Conservation (phyloP, 768 basidiomycete species). For the Russula vinacea region DNA sequence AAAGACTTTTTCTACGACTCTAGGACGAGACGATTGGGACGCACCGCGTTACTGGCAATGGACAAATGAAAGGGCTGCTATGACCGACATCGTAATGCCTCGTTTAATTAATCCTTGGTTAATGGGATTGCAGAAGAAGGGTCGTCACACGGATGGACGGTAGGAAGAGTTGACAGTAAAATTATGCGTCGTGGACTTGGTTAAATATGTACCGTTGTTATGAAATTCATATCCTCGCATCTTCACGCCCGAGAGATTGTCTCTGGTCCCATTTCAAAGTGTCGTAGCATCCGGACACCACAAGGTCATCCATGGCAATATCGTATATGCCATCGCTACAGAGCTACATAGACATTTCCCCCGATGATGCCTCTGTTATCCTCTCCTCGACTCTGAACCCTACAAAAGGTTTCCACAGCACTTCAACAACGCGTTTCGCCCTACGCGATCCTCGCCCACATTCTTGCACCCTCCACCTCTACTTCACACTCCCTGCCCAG, state of each 20-base stretch:
- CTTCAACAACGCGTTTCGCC: slow-evolving; percentile 10
- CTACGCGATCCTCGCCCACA: not conserved
- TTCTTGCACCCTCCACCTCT: slow-evolving; percentile 13
- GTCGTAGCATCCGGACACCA: too few relatives aligned
- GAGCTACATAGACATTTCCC: not conserved
- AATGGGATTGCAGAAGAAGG: too few relatives aligned
- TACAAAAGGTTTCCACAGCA: slow-evolving; percentile 12
- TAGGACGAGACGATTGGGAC: not conserved
- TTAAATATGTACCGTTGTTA: too few relatives aligned
- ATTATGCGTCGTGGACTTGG: too few relatives aligned
- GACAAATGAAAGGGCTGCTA: not conserved
- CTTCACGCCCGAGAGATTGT: too few relatives aligned
- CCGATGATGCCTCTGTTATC: slow-evolving; percentile 2
- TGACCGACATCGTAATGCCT: too few relatives aligned
- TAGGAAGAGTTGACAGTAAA: too few relatives aligned
- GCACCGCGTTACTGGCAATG: slow-evolving; percentile 5
- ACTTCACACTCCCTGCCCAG: slow-evolving; percentile 12
- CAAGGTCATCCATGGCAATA: too few relatives aligned
- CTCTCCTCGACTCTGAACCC: slow-evolving; percentile 12
- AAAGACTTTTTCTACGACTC: slow-evolving; percentile 13
- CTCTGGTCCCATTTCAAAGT: too few relatives aligned
- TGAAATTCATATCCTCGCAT: too few relatives aligned
- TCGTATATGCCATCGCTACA: not conserved
- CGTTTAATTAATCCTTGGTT: too few relatives aligned
- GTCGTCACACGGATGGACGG: too few relatives aligned